These are phyloP conservation scores for Chlamydomonas applanata DNA, from an alignment of 139 green algal genomes.

Conservation along the genomic window DNA sequence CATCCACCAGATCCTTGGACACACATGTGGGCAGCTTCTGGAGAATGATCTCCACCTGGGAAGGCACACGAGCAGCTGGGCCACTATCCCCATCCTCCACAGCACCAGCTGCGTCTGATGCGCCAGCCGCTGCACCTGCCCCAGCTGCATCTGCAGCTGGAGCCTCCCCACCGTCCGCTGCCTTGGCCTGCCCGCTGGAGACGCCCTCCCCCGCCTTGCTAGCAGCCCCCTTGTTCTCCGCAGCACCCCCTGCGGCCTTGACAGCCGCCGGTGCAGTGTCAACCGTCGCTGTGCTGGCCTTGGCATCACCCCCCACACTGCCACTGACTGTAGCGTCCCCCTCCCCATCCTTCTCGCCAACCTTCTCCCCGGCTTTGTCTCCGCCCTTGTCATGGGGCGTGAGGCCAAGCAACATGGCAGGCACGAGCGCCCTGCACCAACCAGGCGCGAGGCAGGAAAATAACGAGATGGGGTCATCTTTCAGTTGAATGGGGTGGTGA, in stretches of 20 bases:
- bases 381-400: not conserved
- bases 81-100: too few relatives aligned
- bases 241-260: not conserved
- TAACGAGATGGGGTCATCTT: too few relatives aligned
- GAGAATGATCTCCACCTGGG: conserved; percentile 70
- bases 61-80: not conserved
- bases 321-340: not conserved
- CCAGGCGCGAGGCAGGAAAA: too few relatives aligned
- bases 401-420: not conserved
- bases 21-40: conserved; percentile 65
- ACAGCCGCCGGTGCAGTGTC: conserved; percentile 29
- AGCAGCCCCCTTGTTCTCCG: not conserved
- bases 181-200: not conserved
- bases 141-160: not conserved
- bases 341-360: conserved; percentile 21
- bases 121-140: too few relatives aligned
- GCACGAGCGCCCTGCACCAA: conserved; percentile 6
- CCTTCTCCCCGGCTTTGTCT: not conserved
- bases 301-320: not conserved
- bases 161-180: not conserved
- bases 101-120: not conserved
- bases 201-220: conserved; percentile 43
- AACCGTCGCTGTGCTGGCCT: conserved; percentile 20
- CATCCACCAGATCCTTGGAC: conserved; percentile 73
- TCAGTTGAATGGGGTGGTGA: too few relatives aligned